phyloP scores from a whole-genome alignment of 768 basidiomycete species.

The Asterophora parasitica region DNA sequence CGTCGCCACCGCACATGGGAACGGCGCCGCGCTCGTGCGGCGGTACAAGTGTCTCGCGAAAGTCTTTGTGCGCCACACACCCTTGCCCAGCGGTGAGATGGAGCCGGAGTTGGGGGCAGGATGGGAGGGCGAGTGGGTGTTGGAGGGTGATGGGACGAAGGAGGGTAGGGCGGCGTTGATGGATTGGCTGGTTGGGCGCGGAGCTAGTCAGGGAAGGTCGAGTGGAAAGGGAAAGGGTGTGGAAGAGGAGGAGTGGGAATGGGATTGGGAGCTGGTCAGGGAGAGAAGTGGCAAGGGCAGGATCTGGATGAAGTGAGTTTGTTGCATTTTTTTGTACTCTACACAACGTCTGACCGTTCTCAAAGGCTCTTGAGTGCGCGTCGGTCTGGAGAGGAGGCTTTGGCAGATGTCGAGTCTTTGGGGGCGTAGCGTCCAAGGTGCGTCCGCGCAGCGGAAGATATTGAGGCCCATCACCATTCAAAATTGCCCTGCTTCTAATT shows the following conservation, averaged over 20 bases:
- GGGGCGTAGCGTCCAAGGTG: too few species aligned
- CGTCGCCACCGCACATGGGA: slow-evolving; percentile 56
- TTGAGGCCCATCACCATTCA: too few species aligned
- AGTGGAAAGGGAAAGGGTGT: slow-evolving; percentile 60
- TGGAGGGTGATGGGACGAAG: slow-evolving; percentile 32
- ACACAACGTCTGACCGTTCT: too few species aligned
- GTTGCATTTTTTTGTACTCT: too few species aligned
- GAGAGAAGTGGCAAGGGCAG: slow-evolving; percentile 12
- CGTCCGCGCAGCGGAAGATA: too few species aligned
- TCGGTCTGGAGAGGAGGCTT: too few species aligned
- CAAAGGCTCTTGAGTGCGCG: too few species aligned
- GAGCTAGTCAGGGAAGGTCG: slow-evolving; percentile 49
- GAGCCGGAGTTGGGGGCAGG: slow-evolving; percentile 60
- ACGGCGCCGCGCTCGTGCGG: slow-evolving; percentile 54
- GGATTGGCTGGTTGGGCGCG: slow-evolving; percentile 31
- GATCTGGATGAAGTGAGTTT: slow-evolving; percentile 12
- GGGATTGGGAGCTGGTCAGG: slow-evolving; percentile 13
- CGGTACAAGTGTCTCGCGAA: slow-evolving; percentile 64
- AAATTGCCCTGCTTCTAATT: too few species aligned
- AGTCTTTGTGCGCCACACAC: slow-evolving; percentile 42
- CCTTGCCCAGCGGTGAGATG: slow-evolving; percentile 53
- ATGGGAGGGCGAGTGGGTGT: slow-evolving; percentile 29
- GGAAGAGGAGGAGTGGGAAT: slow-evolving; percentile 42
- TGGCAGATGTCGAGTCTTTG: too few species aligned
- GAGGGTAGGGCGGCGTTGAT: slow-evolving; percentile 71